Base-by-base conservation (phyloP, 495 filamentous ascomycete genomes). In the Xylaria curta region DNA sequence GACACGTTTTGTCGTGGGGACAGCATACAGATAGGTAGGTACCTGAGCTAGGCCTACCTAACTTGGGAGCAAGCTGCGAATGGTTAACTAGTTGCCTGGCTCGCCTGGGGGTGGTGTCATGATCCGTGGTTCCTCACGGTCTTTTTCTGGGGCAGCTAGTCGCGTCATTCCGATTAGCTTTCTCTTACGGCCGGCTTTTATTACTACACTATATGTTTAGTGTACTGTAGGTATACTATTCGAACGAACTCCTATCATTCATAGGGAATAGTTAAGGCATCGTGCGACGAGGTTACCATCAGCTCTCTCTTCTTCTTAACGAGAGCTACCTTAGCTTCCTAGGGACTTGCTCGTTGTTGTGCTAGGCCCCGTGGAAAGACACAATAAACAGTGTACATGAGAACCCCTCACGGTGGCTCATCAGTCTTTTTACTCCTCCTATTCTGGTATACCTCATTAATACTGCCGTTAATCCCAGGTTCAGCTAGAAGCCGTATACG, bases 391-490 rank as follows among this genome's bases (percentile, higher is more conserved):
- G 31, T 60, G 19, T 60, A 38, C 19, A 60, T 60, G 38, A 21
- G 28, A 38, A 60, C 28, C 53, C 53, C 53, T 56, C 33, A 60
- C 58, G 33, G 58, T 36, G 13, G 33, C 33, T 36, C 58, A 33
- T 4, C 8, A 5, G 58, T 12, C 24, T 21, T 38, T 21, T 38
- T n/a, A 38, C 58, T 60, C 58, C 17, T 60, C 58, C 19, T 19
- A 60, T 38, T 60, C 17, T 19, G 12, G 38, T 42, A 42, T 42
- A 10, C 33, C 58, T 60, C 58, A 38, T 56, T 60, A 60, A 60
- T 60, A 60, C 58, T 21, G 31, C 58, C 24, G 10, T 60, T 60
- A 36, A 60, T 60, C 58, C 58, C 31, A 60, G 58, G 58, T 60
- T 60, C 33, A 38, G 58, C 33, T 60, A 19, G 28, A 36, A 38